Percentiles rank a stretch among this genome's conserved stretches.
These are phyloP conservation scores for Maudiozyma barnettii DNA, from an alignment of 805 yeast species.

Conservation along the genomic window DNA sequence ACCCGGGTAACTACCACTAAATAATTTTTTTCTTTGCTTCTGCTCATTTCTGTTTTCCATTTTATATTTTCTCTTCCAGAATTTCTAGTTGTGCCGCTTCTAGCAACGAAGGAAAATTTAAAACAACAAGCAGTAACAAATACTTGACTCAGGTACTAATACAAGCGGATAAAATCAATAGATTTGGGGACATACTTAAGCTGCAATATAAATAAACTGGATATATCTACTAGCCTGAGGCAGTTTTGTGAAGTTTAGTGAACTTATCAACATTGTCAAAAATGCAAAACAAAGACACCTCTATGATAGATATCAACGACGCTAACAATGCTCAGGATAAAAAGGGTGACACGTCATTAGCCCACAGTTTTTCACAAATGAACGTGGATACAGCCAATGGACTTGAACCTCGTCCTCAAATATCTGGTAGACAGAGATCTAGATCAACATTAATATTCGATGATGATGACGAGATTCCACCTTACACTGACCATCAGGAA, in stretches of 20 bases:
- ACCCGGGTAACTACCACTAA: too few species aligned
- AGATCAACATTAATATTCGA: conserved; percentile 68
- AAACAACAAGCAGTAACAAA: background rate
- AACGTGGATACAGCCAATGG: conserved; percentile 26
- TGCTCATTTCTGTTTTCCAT: too few species aligned
- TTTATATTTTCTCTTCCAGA: too few species aligned
- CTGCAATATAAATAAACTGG: too few species aligned
- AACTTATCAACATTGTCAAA: background rate
- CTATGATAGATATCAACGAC: conserved; percentile 23
- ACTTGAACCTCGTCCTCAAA: conserved; percentile 14
- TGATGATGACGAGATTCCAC: conserved; percentile 43
- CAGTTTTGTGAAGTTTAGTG: too few species aligned
- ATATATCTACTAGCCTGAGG: too few species aligned
- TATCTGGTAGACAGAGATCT: conserved; percentile 33
- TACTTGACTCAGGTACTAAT: background rate
- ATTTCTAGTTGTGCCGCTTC: background rate
- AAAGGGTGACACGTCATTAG: conserved; percentile 7
- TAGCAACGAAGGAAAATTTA: background rate
- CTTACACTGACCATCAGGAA: conserved; percentile 29
- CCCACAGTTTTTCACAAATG: conserved; percentile 29
- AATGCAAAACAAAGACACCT: conserved; percentile 17
- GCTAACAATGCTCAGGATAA: conserved; percentile 7
- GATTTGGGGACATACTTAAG: too few species aligned
- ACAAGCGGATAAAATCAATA: background rate
- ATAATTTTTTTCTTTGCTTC: too few species aligned